Conservation (phyloP, 2,329 filamentous ascomycete genomes). For the Colletotrichum graminicola region DNA sequence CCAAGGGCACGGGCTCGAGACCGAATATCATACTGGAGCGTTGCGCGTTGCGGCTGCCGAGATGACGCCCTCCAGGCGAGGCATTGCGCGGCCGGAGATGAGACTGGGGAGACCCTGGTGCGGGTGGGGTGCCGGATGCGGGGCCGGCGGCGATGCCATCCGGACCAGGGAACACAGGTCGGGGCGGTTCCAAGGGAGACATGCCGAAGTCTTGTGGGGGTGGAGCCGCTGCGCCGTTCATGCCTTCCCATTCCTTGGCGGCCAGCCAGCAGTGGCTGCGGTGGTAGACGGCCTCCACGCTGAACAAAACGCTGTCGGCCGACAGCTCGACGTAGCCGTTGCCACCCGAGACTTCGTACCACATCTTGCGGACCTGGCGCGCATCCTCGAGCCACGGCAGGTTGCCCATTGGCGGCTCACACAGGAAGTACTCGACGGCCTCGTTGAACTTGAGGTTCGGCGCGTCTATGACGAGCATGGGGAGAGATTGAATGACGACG, state of each 20-base stretch:
- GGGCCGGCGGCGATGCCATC: constrained; percentile 47
- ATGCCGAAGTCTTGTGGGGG: constrained; percentile 51
- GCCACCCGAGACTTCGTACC: constrained; percentile 80
- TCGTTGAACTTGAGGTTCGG: constrained; percentile 76
- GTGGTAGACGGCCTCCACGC: constrained; percentile 71
- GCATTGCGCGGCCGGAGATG: constrained; percentile 55
- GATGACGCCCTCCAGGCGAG: constrained; percentile 50
- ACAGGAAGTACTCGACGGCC: constrained; percentile 85
- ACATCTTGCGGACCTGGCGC: constrained; percentile 73
- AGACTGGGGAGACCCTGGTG: constrained; percentile 48
- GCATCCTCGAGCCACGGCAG: constrained; percentile 80
- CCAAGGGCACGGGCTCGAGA: constrained; percentile 54
- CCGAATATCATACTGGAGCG: constrained; percentile 60
- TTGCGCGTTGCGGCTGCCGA: constrained; percentile 49
- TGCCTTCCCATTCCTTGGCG: constrained; percentile 63
- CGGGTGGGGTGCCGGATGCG: constrained; percentile 47
- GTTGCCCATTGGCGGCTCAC: constrained; percentile 78
- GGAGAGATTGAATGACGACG: constrained; percentile 80
- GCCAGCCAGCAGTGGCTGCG: constrained; percentile 69
- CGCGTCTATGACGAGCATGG: constrained; percentile 82
- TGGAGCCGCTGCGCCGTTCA: constrained; percentile 47
- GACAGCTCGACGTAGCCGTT: constrained; percentile 68
- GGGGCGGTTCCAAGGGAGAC: constrained; percentile 55
- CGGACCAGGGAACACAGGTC: constrained; percentile 50
- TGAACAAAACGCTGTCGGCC: constrained; percentile 71